Evolutionary conservation across 1,284 basidiomycete species (phyloP).

Genomic region (Malassezia obtusa): DNA sequence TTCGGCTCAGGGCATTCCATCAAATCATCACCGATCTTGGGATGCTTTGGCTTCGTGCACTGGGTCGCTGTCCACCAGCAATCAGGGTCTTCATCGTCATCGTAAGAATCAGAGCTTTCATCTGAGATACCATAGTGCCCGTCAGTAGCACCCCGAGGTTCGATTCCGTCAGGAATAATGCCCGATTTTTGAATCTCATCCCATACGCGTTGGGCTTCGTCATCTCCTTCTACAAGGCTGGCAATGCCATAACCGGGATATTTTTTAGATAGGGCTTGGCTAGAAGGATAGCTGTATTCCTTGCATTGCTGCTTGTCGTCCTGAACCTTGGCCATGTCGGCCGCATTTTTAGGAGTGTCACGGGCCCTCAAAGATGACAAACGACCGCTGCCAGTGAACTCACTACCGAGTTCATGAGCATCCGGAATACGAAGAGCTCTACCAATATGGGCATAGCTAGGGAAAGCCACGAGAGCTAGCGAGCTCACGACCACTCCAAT

Average conservation of each 20-base stretch:
- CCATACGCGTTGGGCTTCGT: slow-evolving; percentile 15
- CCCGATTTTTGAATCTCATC: slow-evolving; percentile 14
- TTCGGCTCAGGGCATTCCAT: slow-evolving; percentile 50
- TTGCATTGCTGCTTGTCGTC: slow-evolving; percentile 1
- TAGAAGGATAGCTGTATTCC: neutral
- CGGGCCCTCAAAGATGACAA: no score
- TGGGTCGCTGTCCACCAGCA: slow-evolving; percentile 40
- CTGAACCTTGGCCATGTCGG: neutral
- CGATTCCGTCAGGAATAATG: slow-evolving; percentile 11
- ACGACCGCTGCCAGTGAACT: no score
- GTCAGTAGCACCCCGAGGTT: slow-evolving; percentile 1
- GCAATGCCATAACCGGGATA: slow-evolving; percentile 48
- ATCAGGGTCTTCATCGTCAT: slow-evolving; percentile 27
- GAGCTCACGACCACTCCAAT: no score
- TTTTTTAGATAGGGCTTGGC: neutral
- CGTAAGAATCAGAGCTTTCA: neutral
- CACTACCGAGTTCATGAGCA: no score
- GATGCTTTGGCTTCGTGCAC: slow-evolving; percentile 43
- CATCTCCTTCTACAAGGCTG: slow-evolving; percentile 47
- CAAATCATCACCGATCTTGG: slow-evolving; percentile 47
- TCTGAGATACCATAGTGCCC: neutral
- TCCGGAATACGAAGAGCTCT: no score
- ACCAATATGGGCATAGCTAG: no score
- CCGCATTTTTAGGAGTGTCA: neutral
- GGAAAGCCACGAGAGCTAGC: no score